Conservation (phyloP, 73 alveolate genomes). For the Stentor roeselii region DNA sequence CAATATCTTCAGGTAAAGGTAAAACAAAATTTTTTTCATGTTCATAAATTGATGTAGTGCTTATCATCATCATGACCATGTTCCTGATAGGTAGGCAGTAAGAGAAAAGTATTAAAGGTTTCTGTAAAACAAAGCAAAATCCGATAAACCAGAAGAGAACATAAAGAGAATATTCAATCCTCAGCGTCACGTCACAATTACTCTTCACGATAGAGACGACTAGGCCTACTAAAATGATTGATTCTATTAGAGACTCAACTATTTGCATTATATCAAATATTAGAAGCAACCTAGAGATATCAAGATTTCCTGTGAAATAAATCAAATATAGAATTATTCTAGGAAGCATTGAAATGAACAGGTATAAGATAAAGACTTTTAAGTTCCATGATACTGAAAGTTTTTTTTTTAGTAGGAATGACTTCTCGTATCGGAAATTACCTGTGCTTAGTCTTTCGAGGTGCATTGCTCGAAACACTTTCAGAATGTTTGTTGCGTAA, state of each 20-base stretch:
- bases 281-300: background rate
- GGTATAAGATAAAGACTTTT: background rate
- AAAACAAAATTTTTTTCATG: background rate
- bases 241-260: background rate
- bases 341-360: background rate
- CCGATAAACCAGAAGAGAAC: background rate
- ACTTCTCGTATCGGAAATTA: background rate
- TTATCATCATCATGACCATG: background rate
- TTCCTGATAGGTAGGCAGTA: background rate
- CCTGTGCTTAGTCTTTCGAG: background rate
- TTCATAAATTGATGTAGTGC: background rate
- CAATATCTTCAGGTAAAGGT: background rate
- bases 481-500: background rate
- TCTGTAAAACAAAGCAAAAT: background rate
- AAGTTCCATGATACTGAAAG: background rate
- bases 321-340: background rate
- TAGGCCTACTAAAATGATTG: no score
- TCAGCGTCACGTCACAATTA: background rate
- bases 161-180: background rate
- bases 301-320: background rate
- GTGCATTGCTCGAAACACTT: background rate
- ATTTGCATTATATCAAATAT: no score
- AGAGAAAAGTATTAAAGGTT: background rate
- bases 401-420: background rate
- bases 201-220: background rate